These are phyloP conservation scores for Auriscalpium vulgare DNA, from an alignment of 768 basidiomycete genomes.

Conservation along the genomic window DNA sequence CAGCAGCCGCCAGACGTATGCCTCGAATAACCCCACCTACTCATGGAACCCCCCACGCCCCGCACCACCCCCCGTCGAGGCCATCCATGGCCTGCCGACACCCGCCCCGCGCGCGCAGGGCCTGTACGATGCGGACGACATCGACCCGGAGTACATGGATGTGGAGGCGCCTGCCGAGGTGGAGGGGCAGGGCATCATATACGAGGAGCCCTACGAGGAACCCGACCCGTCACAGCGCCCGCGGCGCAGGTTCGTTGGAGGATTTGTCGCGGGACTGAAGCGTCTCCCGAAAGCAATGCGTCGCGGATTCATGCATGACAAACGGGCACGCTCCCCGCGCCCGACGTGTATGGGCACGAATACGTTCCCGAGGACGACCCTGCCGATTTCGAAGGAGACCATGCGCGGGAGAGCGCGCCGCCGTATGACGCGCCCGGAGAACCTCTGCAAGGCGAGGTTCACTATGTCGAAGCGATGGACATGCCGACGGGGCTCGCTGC, in stretches of 20 bases:
- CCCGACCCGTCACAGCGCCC: not conserved
- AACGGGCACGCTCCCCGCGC: not conserved
- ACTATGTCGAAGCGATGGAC: slow-evolving; percentile 6
- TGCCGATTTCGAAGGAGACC: not conserved
- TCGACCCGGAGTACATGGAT: slow-evolving; percentile 7
- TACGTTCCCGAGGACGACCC: not conserved
- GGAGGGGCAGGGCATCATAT: not conserved
- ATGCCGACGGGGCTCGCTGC: slow-evolving; percentile 3
- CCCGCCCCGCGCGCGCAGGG: not conserved
- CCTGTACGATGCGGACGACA: slow-evolving; percentile 6
- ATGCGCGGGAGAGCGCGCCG: not conserved
- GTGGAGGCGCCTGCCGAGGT: slow-evolving; percentile 2
- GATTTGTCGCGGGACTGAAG: slow-evolving; percentile 8
- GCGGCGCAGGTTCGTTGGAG: slow-evolving; percentile 12
- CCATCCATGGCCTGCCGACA: slow-evolving; percentile 3
- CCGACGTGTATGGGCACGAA: not conserved
- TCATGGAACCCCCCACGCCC: slow-evolving; percentile 9
- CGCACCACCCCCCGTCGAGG: not conserved
- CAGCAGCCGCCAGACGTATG: slow-evolving; percentile 1
- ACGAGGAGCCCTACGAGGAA: slow-evolving; percentile 2
- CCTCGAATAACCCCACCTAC: not conserved
- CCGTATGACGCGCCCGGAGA: slow-evolving; percentile 6
- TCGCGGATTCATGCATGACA: slow-evolving; percentile 7
- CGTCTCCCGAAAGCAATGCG: slow-evolving; percentile 9
- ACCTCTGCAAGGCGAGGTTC: not conserved